Conservation (phyloP, 768 basidiomycete genomes). For the Lactarius pseudohatsudake region DNA sequence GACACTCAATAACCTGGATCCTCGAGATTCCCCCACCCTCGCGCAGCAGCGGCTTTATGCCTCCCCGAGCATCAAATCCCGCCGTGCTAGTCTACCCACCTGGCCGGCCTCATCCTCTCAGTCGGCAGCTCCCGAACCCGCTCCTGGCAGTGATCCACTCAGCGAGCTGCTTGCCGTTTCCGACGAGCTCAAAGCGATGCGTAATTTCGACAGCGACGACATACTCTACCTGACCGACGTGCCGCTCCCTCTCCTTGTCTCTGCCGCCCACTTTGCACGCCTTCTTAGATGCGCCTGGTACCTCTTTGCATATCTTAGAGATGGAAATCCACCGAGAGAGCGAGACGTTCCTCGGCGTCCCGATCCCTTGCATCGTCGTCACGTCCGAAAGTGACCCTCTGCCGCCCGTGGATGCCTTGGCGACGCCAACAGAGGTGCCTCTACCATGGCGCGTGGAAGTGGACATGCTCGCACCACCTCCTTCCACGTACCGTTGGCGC, state of each 20-base stretch:
- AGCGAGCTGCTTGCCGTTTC: conserved; percentile 24
- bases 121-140: background rate
- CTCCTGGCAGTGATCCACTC: conserved; percentile 12
- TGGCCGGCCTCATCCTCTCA: conserved; percentile 11
- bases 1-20: conserved; percentile 2
- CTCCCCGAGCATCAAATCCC: conserved; percentile 23
- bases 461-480: conserved; percentile 19
- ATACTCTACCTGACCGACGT: conserved; percentile 22
- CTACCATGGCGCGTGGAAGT: background rate
- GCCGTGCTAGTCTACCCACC: background rate
- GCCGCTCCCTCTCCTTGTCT: conserved; percentile 5
- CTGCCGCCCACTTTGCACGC: conserved; percentile 23
- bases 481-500: conserved; percentile 10
- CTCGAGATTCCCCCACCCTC: conserved; percentile 6
- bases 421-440: background rate
- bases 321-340: conserved; percentile 24
- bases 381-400: conserved; percentile 17
- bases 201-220: conserved; percentile 22
- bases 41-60: conserved; percentile 7
- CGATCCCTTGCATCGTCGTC: conserved; percentile 26
- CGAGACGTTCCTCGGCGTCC: conserved; percentile 20
- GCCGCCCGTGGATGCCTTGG: background rate
- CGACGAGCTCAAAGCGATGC: conserved; percentile 25
- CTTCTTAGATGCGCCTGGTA: conserved; percentile 16
- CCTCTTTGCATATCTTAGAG: conserved; percentile 17